Evolutionary conservation across 1,284 basidiomycete genomes (phyloP), one percentile per base, ranked within the genome.

Genomic region (Pyrrhoderma noxium): DNA sequence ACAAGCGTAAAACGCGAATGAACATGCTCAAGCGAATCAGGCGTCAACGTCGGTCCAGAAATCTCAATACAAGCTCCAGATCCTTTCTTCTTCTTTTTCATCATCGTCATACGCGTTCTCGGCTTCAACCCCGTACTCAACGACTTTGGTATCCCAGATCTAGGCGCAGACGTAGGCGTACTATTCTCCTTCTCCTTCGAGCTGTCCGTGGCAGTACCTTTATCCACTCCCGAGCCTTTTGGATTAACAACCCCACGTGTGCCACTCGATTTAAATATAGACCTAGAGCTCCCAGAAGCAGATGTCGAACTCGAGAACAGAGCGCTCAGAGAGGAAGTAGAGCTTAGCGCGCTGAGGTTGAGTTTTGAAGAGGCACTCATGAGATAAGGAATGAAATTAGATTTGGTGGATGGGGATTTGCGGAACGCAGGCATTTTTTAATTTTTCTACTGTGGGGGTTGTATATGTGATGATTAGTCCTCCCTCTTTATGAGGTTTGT

Each of bases 311-410:
- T 16, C 4, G 36, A 13, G 31, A 54, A 54, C 43, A 54, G 44
- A 3, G 52, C 42, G 42, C 35, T 46, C n/a, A 54, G 11, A 18
- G 48, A 49, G n/a, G 52, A 49, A 18, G 52, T 49, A 19, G 48
- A 54, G 41, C 52, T 38, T 9, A 54, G 38, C n/a, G 44, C 37
- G 42, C 37, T 50, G 13, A 54, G 13, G 44, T 39, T 54, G 42
- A 54, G 35, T 36, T 49, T 54, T 19, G 52, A 54, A 1, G 52
- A 49, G 34, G 52, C 44, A 42, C 47, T 49, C 36, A 34, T 38
- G 42, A 50, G 42, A 48, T 49, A 46, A 18, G 52, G 52, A 13
- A 49, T 14, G 8, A 50, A 19, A 37, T 37, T 43, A 14, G 13
- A 41, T 19, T 36, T 54, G 21, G 18, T 37, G 19, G 36, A 43